phyloP scores from a whole-genome alignment of 2,329 filamentous ascomycete genomes.

The Rasamsonia emersonii region DNA sequence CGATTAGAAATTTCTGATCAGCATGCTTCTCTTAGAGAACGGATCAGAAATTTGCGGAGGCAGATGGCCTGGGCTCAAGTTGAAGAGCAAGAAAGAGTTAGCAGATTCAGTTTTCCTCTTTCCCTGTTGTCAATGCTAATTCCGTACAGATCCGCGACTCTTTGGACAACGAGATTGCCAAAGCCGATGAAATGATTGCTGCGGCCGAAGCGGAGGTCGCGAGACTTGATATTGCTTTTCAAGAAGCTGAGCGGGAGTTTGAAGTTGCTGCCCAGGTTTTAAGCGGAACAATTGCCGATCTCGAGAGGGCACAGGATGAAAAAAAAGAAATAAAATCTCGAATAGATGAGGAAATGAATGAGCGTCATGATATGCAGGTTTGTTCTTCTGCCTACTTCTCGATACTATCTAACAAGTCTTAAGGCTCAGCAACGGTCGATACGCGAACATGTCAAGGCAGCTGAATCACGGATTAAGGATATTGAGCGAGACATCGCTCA shows the following conservation, averaged over 20 bases:
- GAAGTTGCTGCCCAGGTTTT: conserved; percentile 35
- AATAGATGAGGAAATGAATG: conserved; percentile 45
- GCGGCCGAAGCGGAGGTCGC: conserved; percentile 36
- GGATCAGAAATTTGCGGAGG: conserved; percentile 49
- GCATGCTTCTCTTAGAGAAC: conserved; percentile 56
- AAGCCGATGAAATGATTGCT: conserved; percentile 41
- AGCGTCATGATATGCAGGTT: conserved; percentile 47
- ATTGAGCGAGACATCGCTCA: conserved; percentile 38
- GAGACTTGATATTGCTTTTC: conserved; percentile 39
- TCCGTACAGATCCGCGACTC: conserved; percentile 22
- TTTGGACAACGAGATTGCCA: conserved; percentile 27
- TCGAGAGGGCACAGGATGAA: conserved; percentile 39
- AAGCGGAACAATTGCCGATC: conserved; percentile 35
- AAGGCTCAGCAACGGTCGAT: conserved; percentile 61
- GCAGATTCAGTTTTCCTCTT: conserved; percentile 2
- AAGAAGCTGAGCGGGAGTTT: conserved; percentile 29
- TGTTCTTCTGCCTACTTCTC: conserved; percentile 3
- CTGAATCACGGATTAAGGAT: conserved; percentile 36
- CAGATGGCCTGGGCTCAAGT: conserved; percentile 87
- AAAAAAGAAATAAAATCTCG: conserved; percentile 42
- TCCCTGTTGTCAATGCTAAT: neutral
- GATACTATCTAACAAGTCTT: conserved; percentile 12
- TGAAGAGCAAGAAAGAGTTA: conserved; percentile 58
- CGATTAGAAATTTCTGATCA: conserved; percentile 58
- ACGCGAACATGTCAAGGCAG: conserved; percentile 47